Base-by-base conservation (phyloP, 495 filamentous ascomycete genomes). In the Halenospora varia region DNA sequence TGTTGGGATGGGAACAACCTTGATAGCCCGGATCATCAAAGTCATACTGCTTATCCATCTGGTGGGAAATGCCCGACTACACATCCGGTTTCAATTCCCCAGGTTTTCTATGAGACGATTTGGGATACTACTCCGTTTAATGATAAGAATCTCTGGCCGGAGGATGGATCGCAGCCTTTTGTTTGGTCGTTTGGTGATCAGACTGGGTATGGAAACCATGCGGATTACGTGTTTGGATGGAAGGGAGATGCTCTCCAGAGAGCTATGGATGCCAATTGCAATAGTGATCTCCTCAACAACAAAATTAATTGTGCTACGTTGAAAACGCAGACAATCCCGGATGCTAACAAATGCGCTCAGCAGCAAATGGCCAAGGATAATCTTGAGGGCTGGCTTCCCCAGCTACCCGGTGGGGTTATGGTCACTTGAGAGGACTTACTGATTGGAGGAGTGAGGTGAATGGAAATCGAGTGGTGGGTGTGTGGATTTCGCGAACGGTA, bases 1-100 rank as follows among this genome's bases (percentile, higher is more conserved):
- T 95, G 90, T 79, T 94, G 90, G 90, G 88, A 95, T 66, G 90
- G 90, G 24, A 78, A 84, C 56, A 80, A 90, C 10, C 73, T 83
- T 25, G 58, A 61, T 23, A 73, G 70, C 4, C 45, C 68, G 1
- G 71, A 79, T 57, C 79, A 87, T 66, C 73, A 75, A 64, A 73
- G 72, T 6, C 83, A 87, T 57, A 71, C 86, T 42, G 67, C 75
- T 0, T 52, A 73, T 71, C 65, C 71, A 40, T 19, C n/a, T 18
- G 45, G 47, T 24, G 6, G 19, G 15, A 22, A 8, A 9, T 49
- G 47, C n/a, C 47, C 22, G 8, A 6, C 20, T n/a, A 49, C 47
- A 6, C 47, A 49, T 25, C 47, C 47, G 8, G 47, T 49, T 13
- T 23, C 23, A 23, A 24, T 49, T 9, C 47, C 47, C 20, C 47